Evolutionary conservation across 2,329 filamentous ascomycete genomes (phyloP), one percentile per base, ranked within the genome.

Genomic region (Phaeoacremonium minimum): DNA sequence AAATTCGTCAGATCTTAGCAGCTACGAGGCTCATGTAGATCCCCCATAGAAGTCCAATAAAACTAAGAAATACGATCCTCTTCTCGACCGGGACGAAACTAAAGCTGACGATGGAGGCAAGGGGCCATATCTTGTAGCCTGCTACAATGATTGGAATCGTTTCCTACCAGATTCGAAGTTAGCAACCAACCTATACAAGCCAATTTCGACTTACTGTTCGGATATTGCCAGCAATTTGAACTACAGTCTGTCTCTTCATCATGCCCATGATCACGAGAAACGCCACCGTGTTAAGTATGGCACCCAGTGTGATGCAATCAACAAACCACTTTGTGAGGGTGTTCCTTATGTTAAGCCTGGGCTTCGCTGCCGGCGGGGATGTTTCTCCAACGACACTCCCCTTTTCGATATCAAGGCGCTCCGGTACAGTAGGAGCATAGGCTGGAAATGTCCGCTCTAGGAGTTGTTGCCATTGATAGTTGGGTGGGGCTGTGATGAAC

Each of bases 381-480:
- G 42, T 16, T 14, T 42, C 46, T 33, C 55, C 48, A 22, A 52
- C 50, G 9, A 47, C 47, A n/a, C 36, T 33, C 18, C 30, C 28
- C 36, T 37, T 32, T 19, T 37, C 37, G 19, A 34, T 41, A 29
- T 58, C 53, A 32, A 51, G 18, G 43, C 46, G 42, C 16, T 31
- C 32, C 28, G 29, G 28, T 29, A 51, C 28, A 17, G 32, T 50
- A 28, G 42, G n/a, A 9, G 48, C 14, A 44, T 66, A 64, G 1
- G 70, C 71, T 1, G 75, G 75, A 37, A 77, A 75, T 8, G 53
- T 63, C 15, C 61, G 58, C 53, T 79, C 75, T 18, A 79, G 64
- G 18, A 65, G 65, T 37, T 71, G 65, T 46, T 80, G 73, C 75
- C 76, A 80, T 37, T 73, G 56, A 47, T 73, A 78, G 44, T 76